These are phyloP conservation scores for Candolleomyces aberdarensis DNA, from an alignment of 768 basidiomycete genomes.

Conservation along the genomic window DNA sequence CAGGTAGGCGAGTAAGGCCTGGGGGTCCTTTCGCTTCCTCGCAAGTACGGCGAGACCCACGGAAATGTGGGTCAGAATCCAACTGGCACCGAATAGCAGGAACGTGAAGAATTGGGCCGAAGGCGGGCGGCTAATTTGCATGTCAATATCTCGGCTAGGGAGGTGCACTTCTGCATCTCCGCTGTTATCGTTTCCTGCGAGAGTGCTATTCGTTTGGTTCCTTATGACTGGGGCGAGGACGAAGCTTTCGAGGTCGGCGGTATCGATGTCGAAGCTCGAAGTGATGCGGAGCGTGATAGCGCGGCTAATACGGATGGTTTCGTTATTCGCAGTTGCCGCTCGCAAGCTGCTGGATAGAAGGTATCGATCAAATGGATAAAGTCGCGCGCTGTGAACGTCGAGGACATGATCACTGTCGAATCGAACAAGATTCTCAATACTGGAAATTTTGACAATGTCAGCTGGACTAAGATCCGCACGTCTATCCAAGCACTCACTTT, in stretches of 20 bases:
- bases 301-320: conserved; percentile 39
- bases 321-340: conserved; percentile 22
- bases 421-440: conserved; percentile 52
- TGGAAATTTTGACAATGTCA: conserved; percentile 16
- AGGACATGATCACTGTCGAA: conserved; percentile 57
- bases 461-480: neutral
- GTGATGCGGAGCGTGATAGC: conserved; percentile 41
- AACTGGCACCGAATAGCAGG: conserved; percentile 44
- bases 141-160: conserved; percentile 41
- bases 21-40: conserved; percentile 28
- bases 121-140: conserved; percentile 42
- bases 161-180: conserved; percentile 11
- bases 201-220: neutral
- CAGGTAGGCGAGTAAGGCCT: conserved; percentile 34
- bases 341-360: conserved; percentile 46
- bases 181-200: neutral
- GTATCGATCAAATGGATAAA: conserved; percentile 61
- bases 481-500: conserved; percentile 28
- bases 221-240: neutral
- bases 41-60: conserved; percentile 45
- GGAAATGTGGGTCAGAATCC: conserved; percentile 54
- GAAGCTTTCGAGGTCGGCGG: conserved; percentile 36
- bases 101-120: conserved; percentile 43
- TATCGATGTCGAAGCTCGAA: conserved; percentile 44
- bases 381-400: conserved; percentile 49